Base-by-base conservation (phyloP, 2,329 filamentous ascomycete genomes). In the Purpureocillium lavendulum region DNA sequence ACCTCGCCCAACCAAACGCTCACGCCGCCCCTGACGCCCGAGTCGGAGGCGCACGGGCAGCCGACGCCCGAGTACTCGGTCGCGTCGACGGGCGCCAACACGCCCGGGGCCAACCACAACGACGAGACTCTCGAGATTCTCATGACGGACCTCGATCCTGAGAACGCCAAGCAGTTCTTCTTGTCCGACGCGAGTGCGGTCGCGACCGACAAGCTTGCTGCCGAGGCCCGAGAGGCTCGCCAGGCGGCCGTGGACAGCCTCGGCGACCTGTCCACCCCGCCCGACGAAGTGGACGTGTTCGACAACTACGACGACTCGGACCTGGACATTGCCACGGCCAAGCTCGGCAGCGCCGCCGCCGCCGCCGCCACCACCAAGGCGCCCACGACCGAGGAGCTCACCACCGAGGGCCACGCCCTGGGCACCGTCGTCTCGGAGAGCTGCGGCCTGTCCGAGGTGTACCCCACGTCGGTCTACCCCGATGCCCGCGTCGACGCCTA, bases 401-500 rank as follows among this genome's bases (percentile, higher is more conserved):
- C 86, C 44, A 95, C 89, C 4, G 90, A 98, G 64, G 92, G 92
- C 17, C 92, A 98, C 57, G 84, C 88, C 13, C 74, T 98, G 34
- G 92, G 92, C 36, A 92, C 87, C 4, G 82, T 96, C 32, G 88
- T 98, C 35, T 92, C 90, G 13, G 86, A 97, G 52, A 74, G 75
- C 44, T 97, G 87, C 61, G 92, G 92, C 37, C 75, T 98, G 35
- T 83, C 88, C 14, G 82, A 88, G 45, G 81, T 98, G 45, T 98
- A 97, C 55, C 84, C 92, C 5, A 80, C 78, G 33, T 80, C 80
- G 43, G 82, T 84, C 61, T 97, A 95, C 58, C 89, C 92, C 0
- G 90, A 96, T 51, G 85, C 92, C 16, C 84, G 87, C 43, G 87
- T 98, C 49, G 92, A 98, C 52, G 87, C 92, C 16, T 98, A 97